Evolutionary conservation across 1,284 basidiomycete species (phyloP).

Genomic region (Termitomyces sp.): DNA sequence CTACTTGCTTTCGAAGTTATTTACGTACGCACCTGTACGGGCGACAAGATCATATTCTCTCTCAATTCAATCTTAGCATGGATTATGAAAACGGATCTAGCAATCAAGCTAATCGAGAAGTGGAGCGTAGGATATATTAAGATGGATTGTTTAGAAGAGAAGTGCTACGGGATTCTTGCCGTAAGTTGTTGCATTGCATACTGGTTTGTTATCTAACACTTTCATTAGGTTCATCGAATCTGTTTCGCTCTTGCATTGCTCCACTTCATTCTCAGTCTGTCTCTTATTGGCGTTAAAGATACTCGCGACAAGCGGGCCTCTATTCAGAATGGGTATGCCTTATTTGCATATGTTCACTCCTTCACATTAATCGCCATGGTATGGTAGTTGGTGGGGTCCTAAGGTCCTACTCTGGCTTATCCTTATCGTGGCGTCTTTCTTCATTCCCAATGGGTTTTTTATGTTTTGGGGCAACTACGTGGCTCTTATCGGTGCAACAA

Average conservation of each 20-base stretch:
- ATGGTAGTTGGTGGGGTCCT: slow-evolving; percentile 92
- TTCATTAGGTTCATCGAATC: slow-evolving; percentile 82
- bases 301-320: slow-evolving; percentile 89
- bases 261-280: slow-evolving; percentile 76
- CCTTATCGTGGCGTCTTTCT: slow-evolving; percentile 78
- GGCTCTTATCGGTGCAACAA: slow-evolving; percentile 83
- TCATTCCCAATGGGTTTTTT: slow-evolving; percentile 92
- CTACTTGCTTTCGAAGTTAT: no score
- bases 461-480: slow-evolving; percentile 96
- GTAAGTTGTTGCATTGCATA: slow-evolving; percentile 34
- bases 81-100: slow-evolving; percentile 89
- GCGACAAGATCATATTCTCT: slow-evolving; percentile 82
- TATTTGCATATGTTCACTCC: not conserved
- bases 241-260: slow-evolving; percentile 93
- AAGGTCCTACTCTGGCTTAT: slow-evolving; percentile 87
- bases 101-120: slow-evolving; percentile 85
- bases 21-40: slow-evolving; percentile 1
- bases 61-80: slow-evolving; percentile 96
- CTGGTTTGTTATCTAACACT: slow-evolving; percentile 4
- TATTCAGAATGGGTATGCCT: slow-evolving; percentile 88
- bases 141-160: slow-evolving; percentile 91
- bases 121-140: slow-evolving; percentile 97
- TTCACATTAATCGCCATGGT: not conserved
- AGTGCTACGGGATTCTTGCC: slow-evolving; percentile 97
- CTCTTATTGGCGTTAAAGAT: slow-evolving; percentile 84